Conservation (phyloP, 78 protist genomes). For the Planoprotostelium fungivorum region DNA sequence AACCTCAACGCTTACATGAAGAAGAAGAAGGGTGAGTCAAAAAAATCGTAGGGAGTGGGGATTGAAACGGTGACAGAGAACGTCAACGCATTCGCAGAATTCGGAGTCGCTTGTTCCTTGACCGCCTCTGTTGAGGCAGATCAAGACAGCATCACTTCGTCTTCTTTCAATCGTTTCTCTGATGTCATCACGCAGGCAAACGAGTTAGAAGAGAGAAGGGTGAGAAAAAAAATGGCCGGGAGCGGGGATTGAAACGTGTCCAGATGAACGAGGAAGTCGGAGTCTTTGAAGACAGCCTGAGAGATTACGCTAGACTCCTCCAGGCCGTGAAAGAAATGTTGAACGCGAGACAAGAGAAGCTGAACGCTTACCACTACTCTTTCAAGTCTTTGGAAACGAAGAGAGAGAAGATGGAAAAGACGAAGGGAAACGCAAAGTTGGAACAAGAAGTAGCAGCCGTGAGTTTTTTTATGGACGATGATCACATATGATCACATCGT, state of each 20-base stretch:
- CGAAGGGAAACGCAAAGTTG: neutral
- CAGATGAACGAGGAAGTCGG: slow-evolving; percentile 13
- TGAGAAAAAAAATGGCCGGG: neutral
- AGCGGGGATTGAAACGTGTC: too few relatives aligned
- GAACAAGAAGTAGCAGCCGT: neutral
- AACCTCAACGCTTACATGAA: neutral
- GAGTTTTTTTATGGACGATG: too few relatives aligned
- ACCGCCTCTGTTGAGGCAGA: slow-evolving; percentile 28
- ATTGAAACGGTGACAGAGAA: slow-evolving; percentile 33
- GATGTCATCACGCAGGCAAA: slow-evolving; percentile 21
- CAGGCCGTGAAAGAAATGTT: slow-evolving; percentile 45
- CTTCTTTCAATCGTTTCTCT: slow-evolving; percentile 20
- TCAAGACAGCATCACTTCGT: slow-evolving; percentile 27
- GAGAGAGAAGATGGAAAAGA: slow-evolving; percentile 36
- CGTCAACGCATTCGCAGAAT: slow-evolving; percentile 35
- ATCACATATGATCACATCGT: too few relatives aligned
- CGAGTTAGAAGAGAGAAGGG: slow-evolving; percentile 27
- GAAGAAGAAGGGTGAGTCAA: slow-evolving; percentile 3
- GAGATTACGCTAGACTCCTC: slow-evolving; percentile 28
- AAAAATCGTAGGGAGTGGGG: slow-evolving; percentile 10
- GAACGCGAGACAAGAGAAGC: slow-evolving; percentile 42
- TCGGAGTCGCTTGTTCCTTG: slow-evolving; percentile 23
- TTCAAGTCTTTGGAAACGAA: slow-evolving; percentile 17
- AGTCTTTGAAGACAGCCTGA: slow-evolving; percentile 53
- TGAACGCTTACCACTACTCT: slow-evolving; percentile 25